Evolutionary conservation across 108 stramenopile genomes (phyloP).

Genomic region (Nitzschia palea): DNA sequence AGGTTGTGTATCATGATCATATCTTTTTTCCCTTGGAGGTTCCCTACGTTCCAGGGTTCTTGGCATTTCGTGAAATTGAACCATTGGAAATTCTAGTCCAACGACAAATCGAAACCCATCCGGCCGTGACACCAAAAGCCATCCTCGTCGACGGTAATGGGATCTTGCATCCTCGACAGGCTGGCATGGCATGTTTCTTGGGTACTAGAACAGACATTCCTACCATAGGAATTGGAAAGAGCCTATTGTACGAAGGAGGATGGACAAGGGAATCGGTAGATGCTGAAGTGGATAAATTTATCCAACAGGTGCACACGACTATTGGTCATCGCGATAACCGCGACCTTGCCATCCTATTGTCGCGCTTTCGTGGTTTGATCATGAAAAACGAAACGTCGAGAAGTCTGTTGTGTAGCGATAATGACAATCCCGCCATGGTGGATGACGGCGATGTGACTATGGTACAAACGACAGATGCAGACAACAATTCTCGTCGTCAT

Average conservation of each 20-base stretch:
- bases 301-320: conserved; percentile 1
- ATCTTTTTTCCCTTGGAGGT: conserved; percentile 29
- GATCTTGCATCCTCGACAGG: conserved; percentile 56
- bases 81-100: conserved; percentile 54
- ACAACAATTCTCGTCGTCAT: not conserved
- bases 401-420: too few relatives aligned
- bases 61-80: conserved; percentile 68
- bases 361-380: conserved; percentile 6
- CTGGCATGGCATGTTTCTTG: conserved; percentile 65
- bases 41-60: conserved; percentile 52
- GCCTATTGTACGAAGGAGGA: conserved; percentile 49
- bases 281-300: conserved; percentile 1
- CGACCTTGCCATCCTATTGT: not conserved
- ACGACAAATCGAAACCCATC: conserved; percentile 30
- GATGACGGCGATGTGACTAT: not conserved
- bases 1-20: conserved; percentile 50
- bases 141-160: conserved; percentile 64
- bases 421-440: not conserved
- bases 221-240: conserved; percentile 71
- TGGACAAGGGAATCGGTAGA: conserved; percentile 17
- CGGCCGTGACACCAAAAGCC: conserved; percentile 48
- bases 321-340: not conserved
- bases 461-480: not conserved
- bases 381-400: not conserved
- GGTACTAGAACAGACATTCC: conserved; percentile 60